phyloP scores from a whole-genome alignment of 1,139 yeast genomes.

The Geotrichum restrictum region DNA sequence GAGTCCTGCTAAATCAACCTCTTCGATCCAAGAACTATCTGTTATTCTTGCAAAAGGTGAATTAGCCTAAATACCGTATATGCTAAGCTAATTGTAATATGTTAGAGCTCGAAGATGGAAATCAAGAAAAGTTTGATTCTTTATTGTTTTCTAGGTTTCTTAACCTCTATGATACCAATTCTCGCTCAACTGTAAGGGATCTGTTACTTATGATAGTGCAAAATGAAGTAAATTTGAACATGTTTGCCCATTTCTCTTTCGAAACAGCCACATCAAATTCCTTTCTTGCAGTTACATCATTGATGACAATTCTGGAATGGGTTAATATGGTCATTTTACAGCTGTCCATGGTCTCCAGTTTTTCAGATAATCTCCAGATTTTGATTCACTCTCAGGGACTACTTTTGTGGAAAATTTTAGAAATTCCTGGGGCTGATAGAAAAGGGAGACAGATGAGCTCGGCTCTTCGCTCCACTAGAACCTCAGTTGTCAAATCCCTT shows the following conservation, averaged over 20 bases:
- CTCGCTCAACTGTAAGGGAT: background rate
- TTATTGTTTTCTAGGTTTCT: background rate
- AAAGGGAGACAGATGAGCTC: slow-evolving; percentile 29
- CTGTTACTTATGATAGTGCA: too few relatives aligned
- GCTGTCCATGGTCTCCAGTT: background rate
- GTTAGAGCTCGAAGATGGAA: too few relatives aligned
- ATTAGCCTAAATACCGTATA: too few relatives aligned
- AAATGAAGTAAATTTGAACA: slow-evolving; percentile 30
- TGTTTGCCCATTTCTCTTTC: slow-evolving; percentile 28
- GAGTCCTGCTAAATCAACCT: too few relatives aligned
- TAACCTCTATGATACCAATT: background rate
- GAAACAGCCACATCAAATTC: slow-evolving; percentile 32
- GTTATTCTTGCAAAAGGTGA: too few relatives aligned
- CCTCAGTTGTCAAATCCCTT: slow-evolving; percentile 26
- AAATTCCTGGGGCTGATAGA: slow-evolving; percentile 22
- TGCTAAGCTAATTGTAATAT: too few relatives aligned
- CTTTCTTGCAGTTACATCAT: slow-evolving; percentile 48
- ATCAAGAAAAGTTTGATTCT: too few relatives aligned
- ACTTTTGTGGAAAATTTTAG: slow-evolving; percentile 28
- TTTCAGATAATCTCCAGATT: slow-evolving; percentile 18
- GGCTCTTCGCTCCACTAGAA: slow-evolving; percentile 31
- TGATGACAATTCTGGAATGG: slow-evolving; percentile 59
- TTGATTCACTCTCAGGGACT: slow-evolving; percentile 30
- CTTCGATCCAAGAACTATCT: too few relatives aligned
- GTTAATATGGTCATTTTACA: slow-evolving; percentile 36